Evolutionary conservation across 2,329 filamentous ascomycete species (phyloP), one percentile per base, ranked within the genome.

Genomic region (Pseudopyrenochaeta lycopersici): DNA sequence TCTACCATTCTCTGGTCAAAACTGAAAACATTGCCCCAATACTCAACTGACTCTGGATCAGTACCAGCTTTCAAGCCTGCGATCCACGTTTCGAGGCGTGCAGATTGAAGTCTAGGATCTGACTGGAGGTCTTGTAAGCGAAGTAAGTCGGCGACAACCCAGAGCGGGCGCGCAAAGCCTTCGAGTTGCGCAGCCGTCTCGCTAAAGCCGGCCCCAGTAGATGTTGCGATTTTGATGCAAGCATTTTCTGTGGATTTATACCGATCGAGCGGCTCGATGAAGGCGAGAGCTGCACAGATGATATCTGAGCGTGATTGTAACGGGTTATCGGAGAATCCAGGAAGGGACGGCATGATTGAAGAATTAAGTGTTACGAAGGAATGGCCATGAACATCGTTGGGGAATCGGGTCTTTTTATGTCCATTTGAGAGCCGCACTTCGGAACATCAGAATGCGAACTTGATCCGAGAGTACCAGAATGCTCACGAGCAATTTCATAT

Each of bases 1-100:
- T 83, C 81, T 0, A 83, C 81, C 80, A 83, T 82, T 3, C 79
- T 66, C 56, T 83, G 81, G 38, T 83, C 80, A 15, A 69, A 72
- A 14, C 77, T 64, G 0, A 57, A 61, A 5, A 82, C 66, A 6
- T 68, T 56, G 0, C 80, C 81, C 81, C 81, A 83, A 56, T 80
- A 83, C n/a, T 73, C 69, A 1, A 51, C 20, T 0, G 60, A 60
- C 1, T 44, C 14, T 15, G 69, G 64, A 45, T 72, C 56, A 5
- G 63, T 64, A 2, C 69, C 69, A 27, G 46, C 49, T 43, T 35
- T 58, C 7, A 64, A 27, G 1, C 56, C 59, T 14, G 20, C n/a
- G 18, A 59, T 47, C 57, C 58, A 64, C 9, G 54, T 45, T 11
- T 56, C 38, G 2, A 62, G 40, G 0, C 35, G 23, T 15, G 33